Conservation (phyloP, 1,139 yeast species). For the Arxiozyma slooffiae region DNA sequence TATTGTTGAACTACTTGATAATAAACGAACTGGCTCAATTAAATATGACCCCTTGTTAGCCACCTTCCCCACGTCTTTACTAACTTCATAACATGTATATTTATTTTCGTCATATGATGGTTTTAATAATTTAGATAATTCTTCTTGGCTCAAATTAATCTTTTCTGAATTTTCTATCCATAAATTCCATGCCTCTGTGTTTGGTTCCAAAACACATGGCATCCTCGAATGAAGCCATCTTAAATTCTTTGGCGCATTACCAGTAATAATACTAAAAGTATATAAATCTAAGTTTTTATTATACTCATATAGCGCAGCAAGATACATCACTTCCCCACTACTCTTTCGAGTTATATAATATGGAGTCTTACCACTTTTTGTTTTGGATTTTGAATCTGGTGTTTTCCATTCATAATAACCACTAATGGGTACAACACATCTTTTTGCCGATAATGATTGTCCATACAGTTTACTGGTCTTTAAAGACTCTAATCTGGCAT, state of each 20-base stretch:
- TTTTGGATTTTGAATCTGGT: not conserved
- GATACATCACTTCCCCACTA: conserved; percentile 36
- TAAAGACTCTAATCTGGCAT: conserved; percentile 55
- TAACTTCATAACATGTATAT: conserved; percentile 48
- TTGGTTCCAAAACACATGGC: conserved; percentile 61
- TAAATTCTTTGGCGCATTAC: conserved; percentile 51
- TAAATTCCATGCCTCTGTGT: conserved; percentile 42
- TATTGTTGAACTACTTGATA: not conserved
- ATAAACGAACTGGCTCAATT: conserved; percentile 32
- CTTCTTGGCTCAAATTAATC: conserved; percentile 34
- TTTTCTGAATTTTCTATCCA: conserved; percentile 45
- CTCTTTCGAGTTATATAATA: conserved; percentile 52
- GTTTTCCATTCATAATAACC: conserved; percentile 81
- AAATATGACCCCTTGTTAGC: conserved; percentile 42
- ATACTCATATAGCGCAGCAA: conserved; percentile 58
- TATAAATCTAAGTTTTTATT: conserved; percentile 30
- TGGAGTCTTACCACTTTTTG: conserved; percentile 42
- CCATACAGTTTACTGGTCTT: conserved; percentile 42
- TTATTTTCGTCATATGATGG: conserved; percentile 35
- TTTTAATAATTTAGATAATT: conserved; percentile 33
- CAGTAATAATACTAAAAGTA: conserved; percentile 66
- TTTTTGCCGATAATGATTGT: conserved; percentile 21
- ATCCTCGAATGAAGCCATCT: conserved; percentile 68
- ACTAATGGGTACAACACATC: conserved; percentile 65
- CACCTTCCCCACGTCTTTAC: conserved; percentile 56